Conservation (phyloP, 805 yeast species). For the Sungouiella blattae region DNA sequence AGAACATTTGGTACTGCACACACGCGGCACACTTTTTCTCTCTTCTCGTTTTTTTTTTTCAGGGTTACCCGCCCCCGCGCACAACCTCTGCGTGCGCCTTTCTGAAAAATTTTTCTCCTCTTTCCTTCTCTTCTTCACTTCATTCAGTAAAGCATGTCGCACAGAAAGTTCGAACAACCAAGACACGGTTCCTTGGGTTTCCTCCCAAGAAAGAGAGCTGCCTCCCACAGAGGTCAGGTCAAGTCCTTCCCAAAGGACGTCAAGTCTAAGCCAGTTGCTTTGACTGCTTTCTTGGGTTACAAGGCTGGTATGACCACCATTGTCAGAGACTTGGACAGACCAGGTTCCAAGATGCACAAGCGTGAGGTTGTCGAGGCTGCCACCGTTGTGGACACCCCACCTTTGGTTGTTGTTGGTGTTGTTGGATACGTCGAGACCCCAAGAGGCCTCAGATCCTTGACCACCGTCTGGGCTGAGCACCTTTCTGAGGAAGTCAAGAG, state of each 20-base stretch:
- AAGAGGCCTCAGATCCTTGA: constrained; percentile 98
- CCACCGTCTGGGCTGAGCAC: constrained; percentile 99
- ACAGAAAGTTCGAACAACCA: constrained; percentile 99
- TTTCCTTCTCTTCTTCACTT: constrained; percentile 21
- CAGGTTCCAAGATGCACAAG: constrained; percentile 99
- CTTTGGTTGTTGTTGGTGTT: constrained; percentile 98
- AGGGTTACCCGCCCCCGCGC: constrained; percentile 1
- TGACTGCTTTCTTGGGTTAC: constrained; percentile 99
- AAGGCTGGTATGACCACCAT: constrained; percentile 99
- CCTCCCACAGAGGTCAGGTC: constrained; percentile 97
- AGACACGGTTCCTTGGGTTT: constrained; percentile 99
- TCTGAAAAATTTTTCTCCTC: constrained; percentile 1
- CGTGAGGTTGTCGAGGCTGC: constrained; percentile 99
- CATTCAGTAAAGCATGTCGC: constrained; percentile 70
- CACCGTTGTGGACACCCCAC: constrained; percentile 98
- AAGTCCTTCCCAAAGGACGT: constrained; percentile 99
- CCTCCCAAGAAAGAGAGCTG: constrained; percentile 99
- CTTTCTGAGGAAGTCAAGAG: constrained; percentile 98
- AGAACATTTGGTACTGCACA: too few relatives aligned
- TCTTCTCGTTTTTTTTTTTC: too few relatives aligned
- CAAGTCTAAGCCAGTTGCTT: constrained; percentile 94
- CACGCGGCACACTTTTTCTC: too few relatives aligned
- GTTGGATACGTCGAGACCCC: constrained; percentile 99
- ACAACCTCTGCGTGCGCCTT: too few relatives aligned
- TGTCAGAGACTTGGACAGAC: constrained; percentile 99